These are phyloP conservation scores for Silene latifolia DNA, from an alignment of 148 eudicot genomes.

Conservation along the genomic window DNA sequence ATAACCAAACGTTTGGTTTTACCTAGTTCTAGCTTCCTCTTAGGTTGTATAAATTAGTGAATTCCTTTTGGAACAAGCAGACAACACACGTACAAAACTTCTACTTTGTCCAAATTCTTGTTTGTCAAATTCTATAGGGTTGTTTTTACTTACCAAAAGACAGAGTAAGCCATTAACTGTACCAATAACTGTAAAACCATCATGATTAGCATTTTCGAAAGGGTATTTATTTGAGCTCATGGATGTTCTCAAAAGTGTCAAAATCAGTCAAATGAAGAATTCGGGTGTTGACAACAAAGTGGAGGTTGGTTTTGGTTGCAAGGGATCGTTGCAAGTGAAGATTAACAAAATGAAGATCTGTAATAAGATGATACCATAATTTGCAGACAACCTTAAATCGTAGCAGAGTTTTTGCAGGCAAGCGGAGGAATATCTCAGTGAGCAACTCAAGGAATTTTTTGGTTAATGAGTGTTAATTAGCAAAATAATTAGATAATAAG, in stretches of 20 bases:
- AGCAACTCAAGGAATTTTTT: constrained; percentile 9
- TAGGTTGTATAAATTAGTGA: too few species aligned
- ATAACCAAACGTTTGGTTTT: too few species aligned
- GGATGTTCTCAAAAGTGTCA: constrained; percentile 16
- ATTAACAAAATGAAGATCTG: too few species aligned
- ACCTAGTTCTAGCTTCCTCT: too few species aligned
- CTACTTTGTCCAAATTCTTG: too few species aligned
- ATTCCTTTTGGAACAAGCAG: too few species aligned
- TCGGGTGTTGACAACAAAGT: constrained; percentile 8
- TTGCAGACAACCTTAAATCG: constrained; percentile 20
- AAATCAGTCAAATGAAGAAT: constrained; percentile 17
- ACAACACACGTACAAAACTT: too few species aligned
- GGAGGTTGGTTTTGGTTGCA: constrained; percentile 16
- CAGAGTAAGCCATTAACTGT: constrained; percentile 24
- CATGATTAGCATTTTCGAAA: not conserved
- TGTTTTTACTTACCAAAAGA: not conserved
- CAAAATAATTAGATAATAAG: too few species aligned
- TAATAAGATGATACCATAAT: too few species aligned
- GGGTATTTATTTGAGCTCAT: constrained; percentile 27
- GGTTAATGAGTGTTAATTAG: too few species aligned
- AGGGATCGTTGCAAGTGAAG: too few species aligned
- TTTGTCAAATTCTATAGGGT: too few species aligned
- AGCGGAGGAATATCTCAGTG: constrained; percentile 6
- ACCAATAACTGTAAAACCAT: not conserved
- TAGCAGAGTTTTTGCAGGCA: constrained; percentile 19